Conservation (phyloP, 495 filamentous ascomycete genomes). For the Corynascus novoguineensis region DNA sequence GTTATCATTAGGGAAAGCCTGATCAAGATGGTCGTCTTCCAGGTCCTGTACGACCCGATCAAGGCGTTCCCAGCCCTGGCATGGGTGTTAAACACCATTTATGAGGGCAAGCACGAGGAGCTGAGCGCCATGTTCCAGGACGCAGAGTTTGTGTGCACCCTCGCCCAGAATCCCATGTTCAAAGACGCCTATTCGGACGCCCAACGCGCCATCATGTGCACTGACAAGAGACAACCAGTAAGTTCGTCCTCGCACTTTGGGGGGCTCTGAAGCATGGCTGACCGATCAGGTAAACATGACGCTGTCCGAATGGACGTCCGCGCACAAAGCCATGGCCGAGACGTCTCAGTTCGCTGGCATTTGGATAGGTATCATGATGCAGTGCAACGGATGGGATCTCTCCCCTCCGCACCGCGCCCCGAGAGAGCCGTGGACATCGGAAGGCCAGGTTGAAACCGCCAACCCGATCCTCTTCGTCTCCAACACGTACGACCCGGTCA, state of each 20-base stretch:
- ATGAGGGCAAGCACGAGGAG: slow-evolving; percentile 15
- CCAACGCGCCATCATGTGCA: slow-evolving; percentile 40
- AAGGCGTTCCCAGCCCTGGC: slow-evolving; percentile 30
- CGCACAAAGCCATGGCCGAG: slow-evolving; percentile 33
- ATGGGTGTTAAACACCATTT: slow-evolving; percentile 22
- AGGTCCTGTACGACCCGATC: slow-evolving; percentile 33
- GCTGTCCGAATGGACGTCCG: slow-evolving; percentile 28
- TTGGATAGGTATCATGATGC: slow-evolving; percentile 38
- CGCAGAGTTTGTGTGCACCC: slow-evolving; percentile 29
- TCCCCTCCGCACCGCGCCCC: not conserved
- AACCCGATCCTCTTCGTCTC: slow-evolving; percentile 57
- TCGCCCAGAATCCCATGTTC: slow-evolving; percentile 32
- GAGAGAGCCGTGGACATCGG: not conserved
- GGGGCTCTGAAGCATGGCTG: not conserved
- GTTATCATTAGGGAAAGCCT: slow-evolving; percentile 30
- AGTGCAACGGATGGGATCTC: slow-evolving; percentile 42
- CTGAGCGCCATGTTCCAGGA: slow-evolving; percentile 13
- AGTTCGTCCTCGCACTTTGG: not conserved
- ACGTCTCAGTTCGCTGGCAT: slow-evolving; percentile 42
- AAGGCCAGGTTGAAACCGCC: slow-evolving; percentile 39
- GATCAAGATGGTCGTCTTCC: slow-evolving; percentile 34
- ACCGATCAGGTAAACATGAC: slow-evolving; percentile 34
- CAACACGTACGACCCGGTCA: slow-evolving; percentile 57
- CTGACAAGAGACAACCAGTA: slow-evolving; percentile 41
- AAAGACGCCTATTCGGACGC: slow-evolving; percentile 43